Conservation (phyloP, 2,329 filamentous ascomycete species). For the Aphanoascus verrucosus region DNA sequence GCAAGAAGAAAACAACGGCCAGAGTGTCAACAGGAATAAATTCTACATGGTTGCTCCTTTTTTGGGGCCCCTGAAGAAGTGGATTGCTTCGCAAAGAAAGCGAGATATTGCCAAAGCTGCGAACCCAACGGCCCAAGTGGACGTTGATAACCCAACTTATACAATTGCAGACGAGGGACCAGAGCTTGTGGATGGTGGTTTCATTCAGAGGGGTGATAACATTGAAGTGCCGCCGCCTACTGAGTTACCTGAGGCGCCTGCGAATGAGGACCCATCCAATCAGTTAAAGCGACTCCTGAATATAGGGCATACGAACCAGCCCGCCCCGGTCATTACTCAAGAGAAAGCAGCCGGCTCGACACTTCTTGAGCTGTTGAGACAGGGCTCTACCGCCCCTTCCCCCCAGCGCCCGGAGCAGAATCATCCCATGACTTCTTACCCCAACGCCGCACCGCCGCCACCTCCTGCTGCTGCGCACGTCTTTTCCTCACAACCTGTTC, state of each 20-base stretch:
- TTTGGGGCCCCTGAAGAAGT: constrained; percentile 71
- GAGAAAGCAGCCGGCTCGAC: constrained; percentile 37
- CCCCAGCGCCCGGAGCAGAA: constrained; percentile 16
- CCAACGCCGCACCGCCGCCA: not conserved
- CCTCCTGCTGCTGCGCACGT: not conserved
- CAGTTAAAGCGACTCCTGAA: constrained; percentile 44
- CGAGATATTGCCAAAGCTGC: constrained; percentile 42
- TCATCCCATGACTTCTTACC: not conserved
- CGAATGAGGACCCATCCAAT: constrained; percentile 36
- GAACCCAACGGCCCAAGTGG: constrained; percentile 39
- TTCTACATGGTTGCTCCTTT: constrained; percentile 99
- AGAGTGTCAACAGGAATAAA: constrained; percentile 50
- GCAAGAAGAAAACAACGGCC: constrained; percentile 39
- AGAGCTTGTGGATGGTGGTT: constrained; percentile 14
- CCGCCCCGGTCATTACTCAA: not conserved
- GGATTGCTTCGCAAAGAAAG: constrained; percentile 77
- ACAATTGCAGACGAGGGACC: constrained; percentile 18
- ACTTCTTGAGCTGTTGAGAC: constrained; percentile 47
- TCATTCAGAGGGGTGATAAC: constrained; percentile 17
- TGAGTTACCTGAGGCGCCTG: constrained; percentile 33
- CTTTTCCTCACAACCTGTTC: not conserved
- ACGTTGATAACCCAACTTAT: constrained; percentile 15
- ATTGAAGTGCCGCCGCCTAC: constrained; percentile 23
- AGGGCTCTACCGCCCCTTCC: constrained; percentile 26
- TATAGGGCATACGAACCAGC: constrained; percentile 25